phyloP scores from a whole-genome alignment of 305 asterid species.

The Solanum hybrid region DNA sequence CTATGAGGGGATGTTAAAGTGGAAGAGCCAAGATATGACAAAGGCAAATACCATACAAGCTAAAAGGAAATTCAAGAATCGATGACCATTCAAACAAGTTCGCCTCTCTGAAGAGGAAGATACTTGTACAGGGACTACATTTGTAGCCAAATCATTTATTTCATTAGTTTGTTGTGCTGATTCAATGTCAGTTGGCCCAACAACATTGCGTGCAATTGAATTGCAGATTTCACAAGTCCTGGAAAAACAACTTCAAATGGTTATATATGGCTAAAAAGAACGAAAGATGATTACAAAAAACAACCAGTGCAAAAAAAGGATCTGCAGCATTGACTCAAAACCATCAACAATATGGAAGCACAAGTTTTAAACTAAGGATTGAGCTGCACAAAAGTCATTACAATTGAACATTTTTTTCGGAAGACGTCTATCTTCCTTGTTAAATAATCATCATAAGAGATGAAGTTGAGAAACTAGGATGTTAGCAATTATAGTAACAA shows the following conservation, averaged over 20 bases:
- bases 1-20: constrained; percentile 71
- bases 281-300: neutral
- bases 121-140: constrained; percentile 17
- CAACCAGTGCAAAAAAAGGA: neutral
- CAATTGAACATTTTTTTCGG: neutral
- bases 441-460: neutral
- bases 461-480: neutral
- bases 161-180: constrained; percentile 32
- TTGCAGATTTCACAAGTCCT: constrained; percentile 92
- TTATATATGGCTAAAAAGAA: neutral
- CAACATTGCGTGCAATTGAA: constrained; percentile 66
- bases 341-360: neutral
- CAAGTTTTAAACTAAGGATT: neutral
- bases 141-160: constrained; percentile 9
- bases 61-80: constrained; percentile 64
- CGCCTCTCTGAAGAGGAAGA: constrained; percentile 31
- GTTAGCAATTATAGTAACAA: neutral
- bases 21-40: constrained; percentile 93
- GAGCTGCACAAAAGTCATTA: neutral
- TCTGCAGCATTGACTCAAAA: neutral
- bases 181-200: constrained; percentile 45
- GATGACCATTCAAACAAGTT: constrained; percentile 66
- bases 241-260: constrained; percentile 6
- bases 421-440: neutral
- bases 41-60: constrained; percentile 92